Base-by-base conservation (phyloP, 2,329 filamentous ascomycete species). In the Nothomitra cinnamomea region DNA sequence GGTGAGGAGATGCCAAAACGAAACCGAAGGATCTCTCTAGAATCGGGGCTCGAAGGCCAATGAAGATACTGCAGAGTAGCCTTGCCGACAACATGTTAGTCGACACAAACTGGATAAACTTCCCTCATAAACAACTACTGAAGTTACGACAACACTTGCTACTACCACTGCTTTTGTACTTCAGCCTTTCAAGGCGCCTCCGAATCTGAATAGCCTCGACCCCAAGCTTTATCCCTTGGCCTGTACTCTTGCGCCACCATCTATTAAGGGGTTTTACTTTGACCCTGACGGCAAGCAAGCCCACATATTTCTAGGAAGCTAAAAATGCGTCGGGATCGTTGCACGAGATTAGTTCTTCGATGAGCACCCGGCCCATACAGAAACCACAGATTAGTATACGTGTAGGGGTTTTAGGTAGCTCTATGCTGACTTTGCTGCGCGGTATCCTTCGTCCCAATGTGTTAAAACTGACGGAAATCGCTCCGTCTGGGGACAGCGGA, bases 141-240 rank as follows among this genome's bases (percentile, higher is more conserved):
- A 81, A 10, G 80, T 95, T 57, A 95, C 89, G 1, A 95, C 90
- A 0, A 95, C 89, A 0, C 95, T 88, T 0, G 94, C 87, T 0
- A 94, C 89, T 1, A 87, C 82, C 66, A 75, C 87, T 68, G 67
- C 73, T n/a, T 92, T 92, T 59, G 88, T 89, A 48, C 87, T 87
- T n/a, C 73, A 95, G 55, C 74, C 86, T 54, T 79, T 95, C 59
- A 81, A 80, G 58, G 78, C 85, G 56, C 83, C 87, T 22, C 78
- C 79, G 53, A 78, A 80, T 52, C 75, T 88, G 35, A 72, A 77
- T 55, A 76, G 82, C 53, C 78, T 95, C 55, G 88, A 96, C 66
- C 75, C 83, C 13, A 94, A 94, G 65, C 80, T 92, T 61, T 98
- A 94, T 65, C 92, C 92, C 38, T 73, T 98, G 25, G 90, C 90